A percentile compares a stretch with the other conserved stretches of the same genome.
These are phyloP conservation scores for Corymbia citriodora DNA, from an alignment of 441 rosid species.

Conservation along the genomic window DNA sequence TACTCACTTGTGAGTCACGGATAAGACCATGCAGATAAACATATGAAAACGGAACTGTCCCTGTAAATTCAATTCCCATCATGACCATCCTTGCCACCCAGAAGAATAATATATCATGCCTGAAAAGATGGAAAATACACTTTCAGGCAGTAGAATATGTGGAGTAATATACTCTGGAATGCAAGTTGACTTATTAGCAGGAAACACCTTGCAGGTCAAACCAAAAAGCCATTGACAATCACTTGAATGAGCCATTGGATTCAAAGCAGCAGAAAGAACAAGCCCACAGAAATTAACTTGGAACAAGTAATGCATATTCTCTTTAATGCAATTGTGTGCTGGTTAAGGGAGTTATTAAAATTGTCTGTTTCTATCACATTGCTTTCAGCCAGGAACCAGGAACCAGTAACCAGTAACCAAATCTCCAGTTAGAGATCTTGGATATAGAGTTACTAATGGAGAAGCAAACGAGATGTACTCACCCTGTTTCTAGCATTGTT, in stretches of 20 bases:
- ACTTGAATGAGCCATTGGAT: not conserved
- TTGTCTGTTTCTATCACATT: not conserved
- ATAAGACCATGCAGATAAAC: constrained; percentile 95
- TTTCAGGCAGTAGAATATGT: not conserved
- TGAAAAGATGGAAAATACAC: constrained; percentile 37
- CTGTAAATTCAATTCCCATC: constrained; percentile 99
- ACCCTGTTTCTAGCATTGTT: constrained; percentile 96
- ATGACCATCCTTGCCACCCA: constrained; percentile 99
- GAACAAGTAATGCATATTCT: not conserved
- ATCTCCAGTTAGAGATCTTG: not conserved
- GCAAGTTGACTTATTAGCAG: not conserved
- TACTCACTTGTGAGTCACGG: constrained; percentile 79
- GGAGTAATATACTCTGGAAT: not conserved
- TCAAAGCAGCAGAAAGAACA: not conserved
- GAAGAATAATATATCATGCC: constrained; percentile 97
- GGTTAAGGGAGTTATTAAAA: not conserved
- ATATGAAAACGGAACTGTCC: constrained; percentile 82
- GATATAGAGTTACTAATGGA: not conserved
- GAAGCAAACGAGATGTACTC: constrained; percentile 13
- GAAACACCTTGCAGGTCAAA: not conserved
- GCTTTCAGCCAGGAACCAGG: not conserved
- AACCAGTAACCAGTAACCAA: not conserved
- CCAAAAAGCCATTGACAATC: not conserved
- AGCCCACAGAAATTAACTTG: not conserved
- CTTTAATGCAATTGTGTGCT: not conserved